Evolutionary conservation across 2,329 filamentous ascomycete species (phyloP).

Genomic region (Saccharata proteae): DNA sequence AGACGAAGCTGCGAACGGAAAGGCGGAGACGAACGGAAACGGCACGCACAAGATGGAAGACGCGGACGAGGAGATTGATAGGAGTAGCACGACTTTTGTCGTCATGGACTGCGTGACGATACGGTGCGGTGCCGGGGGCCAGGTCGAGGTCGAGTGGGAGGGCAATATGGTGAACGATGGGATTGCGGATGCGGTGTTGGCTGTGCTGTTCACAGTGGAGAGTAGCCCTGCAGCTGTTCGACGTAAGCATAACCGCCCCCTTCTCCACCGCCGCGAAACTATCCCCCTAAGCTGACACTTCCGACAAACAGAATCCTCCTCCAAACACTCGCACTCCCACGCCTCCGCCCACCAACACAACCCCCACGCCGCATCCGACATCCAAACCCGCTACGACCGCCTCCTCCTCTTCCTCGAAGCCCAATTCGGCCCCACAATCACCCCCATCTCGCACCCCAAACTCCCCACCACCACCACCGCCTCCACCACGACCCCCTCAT

Average conservation of each 20-base stretch:
- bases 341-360: conserved; percentile 35
- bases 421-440: conserved; percentile 79
- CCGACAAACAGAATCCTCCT: conserved; percentile 29
- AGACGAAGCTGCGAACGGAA: conserved; percentile 20
- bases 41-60: conserved; percentile 19
- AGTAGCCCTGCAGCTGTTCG: conserved; percentile 91
- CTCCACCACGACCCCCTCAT: conserved; percentile 5
- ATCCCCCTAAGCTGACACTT: no score
- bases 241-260: conserved; percentile 42
- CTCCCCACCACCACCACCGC: conserved; percentile 21
- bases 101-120: conserved; percentile 89
- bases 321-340: conserved; percentile 28
- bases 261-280: neutral
- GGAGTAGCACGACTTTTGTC: conserved; percentile 41
- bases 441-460: conserved; percentile 59
- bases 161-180: conserved; percentile 96
- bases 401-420: conserved; percentile 95
- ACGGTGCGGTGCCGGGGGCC: conserved; percentile 62
- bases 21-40: conserved; percentile 24
- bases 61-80: conserved; percentile 53
- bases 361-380: conserved; percentile 58
- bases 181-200: conserved; percentile 94
- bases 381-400: conserved; percentile 68
- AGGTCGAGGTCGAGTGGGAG: conserved; percentile 91
- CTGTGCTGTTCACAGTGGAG: conserved; percentile 82